Percentiles rank a stretch among this genome's conserved stretches.
These are phyloP conservation scores for Penicillium sp. DNA, from an alignment of 2,329 filamentous ascomycete species.

Conservation along the genomic window DNA sequence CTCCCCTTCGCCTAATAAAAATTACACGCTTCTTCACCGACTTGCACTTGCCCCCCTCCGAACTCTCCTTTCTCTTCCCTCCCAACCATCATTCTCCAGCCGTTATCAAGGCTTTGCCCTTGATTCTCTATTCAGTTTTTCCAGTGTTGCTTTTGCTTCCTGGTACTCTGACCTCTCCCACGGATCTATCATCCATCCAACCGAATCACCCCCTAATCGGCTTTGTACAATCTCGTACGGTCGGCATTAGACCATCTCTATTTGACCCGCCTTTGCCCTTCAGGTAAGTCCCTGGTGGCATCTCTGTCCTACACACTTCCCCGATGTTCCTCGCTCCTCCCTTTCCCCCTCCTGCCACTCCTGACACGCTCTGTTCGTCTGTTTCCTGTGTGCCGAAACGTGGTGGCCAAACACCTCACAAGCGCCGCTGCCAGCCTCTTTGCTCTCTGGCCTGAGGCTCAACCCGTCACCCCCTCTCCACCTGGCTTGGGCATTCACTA, in stretches of 20 bases:
- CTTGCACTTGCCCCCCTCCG: constrained; percentile 21
- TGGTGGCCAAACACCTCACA: constrained; percentile 17
- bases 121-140: constrained; percentile 16
- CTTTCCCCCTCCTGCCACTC: not conserved
- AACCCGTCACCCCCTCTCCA: constrained; percentile 20
- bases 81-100: constrained; percentile 14
- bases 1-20: constrained; percentile 26
- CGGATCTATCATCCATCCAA: not conserved
- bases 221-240: constrained; percentile 1
- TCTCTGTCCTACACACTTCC: not conserved
- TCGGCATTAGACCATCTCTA: constrained; percentile 1
- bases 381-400: constrained; percentile 1
- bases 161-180: not conserved
- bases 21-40: constrained; percentile 29
- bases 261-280: constrained; percentile 6
- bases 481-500: not conserved
- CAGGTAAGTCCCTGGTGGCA: constrained; percentile 5
- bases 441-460: constrained; percentile 21
- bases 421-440: constrained; percentile 15
- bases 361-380: not conserved
- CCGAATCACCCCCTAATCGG: not conserved
- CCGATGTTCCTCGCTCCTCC: not conserved
- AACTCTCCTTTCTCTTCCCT: constrained; percentile 19
- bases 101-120: constrained; percentile 32
- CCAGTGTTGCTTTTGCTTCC: constrained; percentile 10